A percentile compares a stretch with the other conserved stretches of the same genome.
Conservation (phyloP, 805 yeast genomes). For the Scheffersomyces ergatensis region DNA sequence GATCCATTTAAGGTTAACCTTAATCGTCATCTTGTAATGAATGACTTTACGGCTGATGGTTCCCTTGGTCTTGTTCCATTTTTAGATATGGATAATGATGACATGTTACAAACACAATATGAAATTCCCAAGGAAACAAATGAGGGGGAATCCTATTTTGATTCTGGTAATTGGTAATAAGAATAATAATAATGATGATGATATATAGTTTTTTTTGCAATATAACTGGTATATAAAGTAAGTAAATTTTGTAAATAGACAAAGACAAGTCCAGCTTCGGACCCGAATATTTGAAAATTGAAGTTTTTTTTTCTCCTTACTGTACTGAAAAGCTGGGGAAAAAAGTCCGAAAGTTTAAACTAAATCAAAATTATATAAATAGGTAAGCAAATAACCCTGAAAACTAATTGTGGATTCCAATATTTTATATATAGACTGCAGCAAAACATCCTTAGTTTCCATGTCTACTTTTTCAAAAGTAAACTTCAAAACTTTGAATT, state of each 20-base stretch:
- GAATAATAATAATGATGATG: no score
- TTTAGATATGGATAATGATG: conserved; percentile 42
- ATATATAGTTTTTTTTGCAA: no score
- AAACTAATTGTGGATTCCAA: not conserved
- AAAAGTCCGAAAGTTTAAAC: not conserved
- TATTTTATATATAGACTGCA: not conserved
- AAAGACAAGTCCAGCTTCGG: no score
- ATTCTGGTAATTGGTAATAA: no score
- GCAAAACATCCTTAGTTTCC: no score
- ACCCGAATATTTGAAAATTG: no score
- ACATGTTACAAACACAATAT: not conserved
- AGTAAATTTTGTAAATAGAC: no score
- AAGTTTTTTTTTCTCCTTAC: no score
- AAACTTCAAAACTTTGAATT: conserved; percentile 31
- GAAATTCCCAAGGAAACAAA: no score
- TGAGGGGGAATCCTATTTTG: no score
- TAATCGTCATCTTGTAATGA: conserved; percentile 20
- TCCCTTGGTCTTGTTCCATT: conserved; percentile 74
- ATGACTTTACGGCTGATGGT: conserved; percentile 78
- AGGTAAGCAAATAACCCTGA: not conserved
- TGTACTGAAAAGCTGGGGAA: no score
- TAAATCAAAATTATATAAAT: not conserved
- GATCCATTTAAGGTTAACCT: conserved; percentile 37
- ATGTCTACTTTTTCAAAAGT: conserved; percentile 34
- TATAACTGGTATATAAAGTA: no score